phyloP scores from a whole-genome alignment of 441 rosid species.

The Biscutella auriculata region DNA sequence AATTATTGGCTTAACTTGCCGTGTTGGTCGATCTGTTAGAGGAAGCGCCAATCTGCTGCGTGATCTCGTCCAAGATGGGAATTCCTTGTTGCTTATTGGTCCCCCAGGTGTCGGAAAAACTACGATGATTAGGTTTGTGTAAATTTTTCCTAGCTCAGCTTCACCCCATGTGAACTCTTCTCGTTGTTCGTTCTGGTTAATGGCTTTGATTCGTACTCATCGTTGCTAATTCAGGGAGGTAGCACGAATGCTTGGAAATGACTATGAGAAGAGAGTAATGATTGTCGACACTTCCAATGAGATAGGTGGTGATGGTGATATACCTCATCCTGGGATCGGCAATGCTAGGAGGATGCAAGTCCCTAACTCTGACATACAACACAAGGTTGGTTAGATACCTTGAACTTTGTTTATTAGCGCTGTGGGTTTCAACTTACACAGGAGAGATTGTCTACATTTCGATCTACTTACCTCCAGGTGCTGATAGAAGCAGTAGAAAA shows the following conservation, averaged over 20 bases:
- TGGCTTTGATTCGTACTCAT: background rate
- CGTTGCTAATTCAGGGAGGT: slow-evolving; percentile 47
- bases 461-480: slow-evolving; percentile 32
- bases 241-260: slow-evolving; percentile 86
- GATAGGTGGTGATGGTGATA: slow-evolving; percentile 97
- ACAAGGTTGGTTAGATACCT: slow-evolving; percentile 40
- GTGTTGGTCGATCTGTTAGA: slow-evolving; percentile 77
- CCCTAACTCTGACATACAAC: slow-evolving; percentile 71
- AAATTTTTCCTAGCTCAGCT: background rate
- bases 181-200: background rate
- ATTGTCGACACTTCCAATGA: slow-evolving; percentile 93
- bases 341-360: slow-evolving; percentile 96
- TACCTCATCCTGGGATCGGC: slow-evolving; percentile 91
- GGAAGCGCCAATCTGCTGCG: slow-evolving; percentile 67
- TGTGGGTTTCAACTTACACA: background rate
- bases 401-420: background rate
- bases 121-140: slow-evolving; percentile 64
- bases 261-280: slow-evolving; percentile 76
- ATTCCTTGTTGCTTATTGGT: slow-evolving; percentile 75
- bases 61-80: slow-evolving; percentile 68
- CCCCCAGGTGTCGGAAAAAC: slow-evolving; percentile 97
- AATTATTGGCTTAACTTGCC: slow-evolving; percentile 85
- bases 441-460: background rate
- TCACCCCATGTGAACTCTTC: background rate
- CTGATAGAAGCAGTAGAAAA: slow-evolving; percentile 89